phyloP scores from a whole-genome alignment of 108 stramenopile genomes.

The Skeletonema tropicum region DNA sequence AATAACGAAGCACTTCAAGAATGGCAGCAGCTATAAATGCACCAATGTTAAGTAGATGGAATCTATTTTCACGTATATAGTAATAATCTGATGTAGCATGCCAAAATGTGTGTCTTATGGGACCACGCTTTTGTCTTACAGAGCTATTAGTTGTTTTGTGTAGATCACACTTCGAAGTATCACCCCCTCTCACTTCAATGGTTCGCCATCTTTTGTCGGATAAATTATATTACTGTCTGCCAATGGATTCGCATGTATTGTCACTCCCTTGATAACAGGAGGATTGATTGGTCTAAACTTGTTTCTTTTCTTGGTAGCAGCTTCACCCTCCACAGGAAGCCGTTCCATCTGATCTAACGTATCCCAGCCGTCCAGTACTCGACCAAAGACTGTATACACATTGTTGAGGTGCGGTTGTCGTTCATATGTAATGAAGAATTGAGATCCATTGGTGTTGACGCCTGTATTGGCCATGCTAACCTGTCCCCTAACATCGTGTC shows the following conservation, averaged over 20 bases:
- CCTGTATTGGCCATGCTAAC: conserved; percentile 96
- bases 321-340: conserved; percentile 79
- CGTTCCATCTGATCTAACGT: conserved; percentile 94
- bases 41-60: too few species aligned
- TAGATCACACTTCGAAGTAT: background rate
- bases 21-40: too few species aligned
- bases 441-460: conserved; percentile 81
- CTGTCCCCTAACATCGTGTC: conserved; percentile 89
- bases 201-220: conserved; percentile 76
- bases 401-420: conserved; percentile 95
- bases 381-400: conserved; percentile 95
- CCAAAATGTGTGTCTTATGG: too few species aligned
- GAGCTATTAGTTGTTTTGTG: background rate
- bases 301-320: conserved; percentile 74
- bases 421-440: conserved; percentile 96
- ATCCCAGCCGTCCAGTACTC: conserved; percentile 94
- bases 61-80: too few species aligned
- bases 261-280: conserved; percentile 83
- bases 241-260: conserved; percentile 97
- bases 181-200: conserved; percentile 53
- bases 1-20: too few species aligned
- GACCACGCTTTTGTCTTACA: background rate
- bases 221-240: conserved; percentile 88
- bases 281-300: conserved; percentile 90
- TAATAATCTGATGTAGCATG: too few species aligned